Conservation (phyloP, 2,329 filamentous ascomycete species). For the Botryotinia globosa region DNA sequence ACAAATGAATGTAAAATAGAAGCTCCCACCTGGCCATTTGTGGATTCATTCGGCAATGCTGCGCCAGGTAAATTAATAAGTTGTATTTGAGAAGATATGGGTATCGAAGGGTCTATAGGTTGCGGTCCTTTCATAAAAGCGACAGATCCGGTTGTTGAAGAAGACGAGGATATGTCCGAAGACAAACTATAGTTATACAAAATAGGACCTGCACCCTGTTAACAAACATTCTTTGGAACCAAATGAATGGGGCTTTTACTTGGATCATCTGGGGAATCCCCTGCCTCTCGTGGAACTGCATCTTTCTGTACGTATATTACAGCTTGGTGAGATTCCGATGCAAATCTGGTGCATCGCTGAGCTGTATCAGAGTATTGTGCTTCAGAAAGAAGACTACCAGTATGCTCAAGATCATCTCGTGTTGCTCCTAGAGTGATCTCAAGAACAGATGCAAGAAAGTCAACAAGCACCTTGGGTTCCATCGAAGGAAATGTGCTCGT, state of each 20-base stretch:
- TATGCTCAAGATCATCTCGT: constrained; percentile 72
- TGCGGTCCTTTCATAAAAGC: constrained; percentile 86
- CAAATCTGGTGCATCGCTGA: constrained; percentile 84
- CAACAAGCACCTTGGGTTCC: constrained; percentile 67
- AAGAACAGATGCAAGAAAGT: constrained; percentile 69
- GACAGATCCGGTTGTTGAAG: constrained; percentile 80
- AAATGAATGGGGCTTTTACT: constrained; percentile 38
- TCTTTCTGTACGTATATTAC: constrained; percentile 86
- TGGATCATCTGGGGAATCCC: constrained; percentile 37
- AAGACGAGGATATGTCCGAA: constrained; percentile 74
- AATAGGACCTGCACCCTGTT: constrained; percentile 42
- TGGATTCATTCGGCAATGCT: constrained; percentile 61
- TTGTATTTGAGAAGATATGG: constrained; percentile 84
- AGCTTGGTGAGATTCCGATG: constrained; percentile 79
- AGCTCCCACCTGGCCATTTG: constrained; percentile 66
- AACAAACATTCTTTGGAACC: constrained; percentile 34
- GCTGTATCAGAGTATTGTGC: constrained; percentile 73
- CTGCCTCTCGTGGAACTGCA: constrained; percentile 45
- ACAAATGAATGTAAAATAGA: constrained; percentile 81
- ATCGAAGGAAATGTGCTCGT: constrained; percentile 49
- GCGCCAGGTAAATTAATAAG: constrained; percentile 88
- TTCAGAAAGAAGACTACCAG: constrained; percentile 79
- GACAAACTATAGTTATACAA: constrained; percentile 76
- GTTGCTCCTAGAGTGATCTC: constrained; percentile 72
- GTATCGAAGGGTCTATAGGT: constrained; percentile 78